These are phyloP conservation scores for Berberis vulgaris DNA, from an alignment of 164 flowering plant species.

Conservation along the genomic window DNA sequence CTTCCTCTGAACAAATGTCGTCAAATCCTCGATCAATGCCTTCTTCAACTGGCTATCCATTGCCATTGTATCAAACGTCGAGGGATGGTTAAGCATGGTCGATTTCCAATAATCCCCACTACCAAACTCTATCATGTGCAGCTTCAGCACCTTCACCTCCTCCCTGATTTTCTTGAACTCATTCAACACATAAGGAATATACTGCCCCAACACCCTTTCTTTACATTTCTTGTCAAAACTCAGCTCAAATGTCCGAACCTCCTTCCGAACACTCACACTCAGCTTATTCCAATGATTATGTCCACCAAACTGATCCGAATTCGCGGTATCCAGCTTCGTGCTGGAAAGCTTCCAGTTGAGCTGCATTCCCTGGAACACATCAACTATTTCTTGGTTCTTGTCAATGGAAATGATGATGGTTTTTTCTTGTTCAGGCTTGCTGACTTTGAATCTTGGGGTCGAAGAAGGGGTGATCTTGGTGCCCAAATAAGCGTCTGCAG, in stretches of 20 bases:
- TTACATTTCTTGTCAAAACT: slow-evolving; percentile 29
- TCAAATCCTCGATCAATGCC: slow-evolving; percentile 42
- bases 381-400: slow-evolving; percentile 11
- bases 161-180: slow-evolving; percentile 15
- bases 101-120: slow-evolving; percentile 8
- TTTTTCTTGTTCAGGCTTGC: slow-evolving; percentile 20
- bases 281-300: not conserved
- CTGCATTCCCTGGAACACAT: slow-evolving; percentile 10
- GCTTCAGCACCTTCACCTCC: slow-evolving; percentile 20
- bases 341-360: slow-evolving; percentile 10
- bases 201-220: slow-evolving; percentile 20
- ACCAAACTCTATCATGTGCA: slow-evolving; percentile 5
- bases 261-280: slow-evolving; percentile 1
- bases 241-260: slow-evolving; percentile 13
- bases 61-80: slow-evolving; percentile 40
- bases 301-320: not conserved
- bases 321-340: too few relatives aligned
- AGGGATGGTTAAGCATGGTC: slow-evolving; percentile 40
- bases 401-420: slow-evolving; percentile 18
- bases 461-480: slow-evolving; percentile 17
- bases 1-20: slow-evolving; percentile 32
- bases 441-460: slow-evolving; percentile 14
- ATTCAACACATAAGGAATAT: slow-evolving; percentile 25
- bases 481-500: slow-evolving; percentile 30
- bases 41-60: slow-evolving; percentile 39